Evolutionary conservation across 805 yeast species (phyloP), one percentile per base, ranked within the genome.

Genomic region (Metschnikowia continentalis): DNA sequence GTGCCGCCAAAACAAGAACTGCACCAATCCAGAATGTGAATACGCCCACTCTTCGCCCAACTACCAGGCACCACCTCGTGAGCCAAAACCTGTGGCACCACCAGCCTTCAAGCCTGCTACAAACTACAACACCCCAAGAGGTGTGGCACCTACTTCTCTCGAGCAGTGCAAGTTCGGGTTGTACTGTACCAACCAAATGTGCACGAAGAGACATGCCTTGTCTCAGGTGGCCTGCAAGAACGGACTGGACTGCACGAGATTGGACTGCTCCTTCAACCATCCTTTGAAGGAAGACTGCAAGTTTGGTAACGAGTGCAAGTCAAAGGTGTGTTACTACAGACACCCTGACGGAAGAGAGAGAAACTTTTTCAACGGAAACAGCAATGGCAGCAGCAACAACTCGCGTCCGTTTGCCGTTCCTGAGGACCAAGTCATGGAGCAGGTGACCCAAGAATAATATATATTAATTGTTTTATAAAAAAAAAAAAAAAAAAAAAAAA

Each of bases 191-290:
- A 89, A 89, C 63, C 80, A 76, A 58, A 78, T 77, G 60, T 90
- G 97, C 70, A 84, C 86, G 53, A 86, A 80, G 66, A 82, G 97
- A 70, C 97, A 90, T 69, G 95, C 97, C 2, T 77, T 82, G 15
- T 76, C 88, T 7, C 76, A 80, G 6, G 80, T 83, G 30, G 69
- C 88, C 54, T 90, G 97, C 66, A 88, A 96, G 63, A 88, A 84
- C 32, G 96, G 97, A 23, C 79, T 80, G 26, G 76, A 76, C 45
- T 90, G 97, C 72, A 77, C 81, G 17, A 81, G 96, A 67, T 73
- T 81, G 45, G 94, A 90, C 66, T 90, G 97, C 71, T 75, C 78
- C 46, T 90, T 89, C 67, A 77, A 86, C 19, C 97, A 90, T 67
- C 96, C 96, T 39, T 72, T 88, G 37, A 76, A 76, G 55, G 91